Conservation (phyloP, 2,329 filamentous ascomycete genomes). For the Epichloe sylvatica region DNA sequence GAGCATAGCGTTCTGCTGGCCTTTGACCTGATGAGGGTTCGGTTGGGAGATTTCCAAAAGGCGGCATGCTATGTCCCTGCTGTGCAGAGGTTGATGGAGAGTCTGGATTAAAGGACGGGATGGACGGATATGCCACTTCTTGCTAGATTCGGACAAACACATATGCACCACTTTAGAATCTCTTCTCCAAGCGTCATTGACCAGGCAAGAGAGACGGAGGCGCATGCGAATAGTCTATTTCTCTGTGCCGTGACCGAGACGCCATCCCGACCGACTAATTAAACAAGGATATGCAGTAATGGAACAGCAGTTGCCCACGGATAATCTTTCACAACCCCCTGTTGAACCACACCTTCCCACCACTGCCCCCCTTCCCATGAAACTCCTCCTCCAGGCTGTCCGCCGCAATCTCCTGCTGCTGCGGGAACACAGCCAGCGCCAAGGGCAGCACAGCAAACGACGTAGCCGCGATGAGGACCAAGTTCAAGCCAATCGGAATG, state of each 20-base stretch:
- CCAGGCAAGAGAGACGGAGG: too few relatives aligned
- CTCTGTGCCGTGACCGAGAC: neutral
- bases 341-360: slow-evolving; percentile 88
- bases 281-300: neutral
- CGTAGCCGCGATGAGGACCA: slow-evolving; percentile 74
- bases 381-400: slow-evolving; percentile 75
- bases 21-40: slow-evolving; percentile 67
- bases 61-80: slow-evolving; percentile 50
- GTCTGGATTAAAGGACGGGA: slow-evolving; percentile 9
- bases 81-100: slow-evolving; percentile 36
- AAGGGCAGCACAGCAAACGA: slow-evolving; percentile 80
- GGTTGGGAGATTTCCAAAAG: slow-evolving; percentile 54
- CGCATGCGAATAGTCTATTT: neutral
- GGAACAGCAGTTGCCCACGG: neutral
- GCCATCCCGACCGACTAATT: neutral
- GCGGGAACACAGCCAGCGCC: slow-evolving; percentile 83
- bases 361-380: slow-evolving; percentile 61
- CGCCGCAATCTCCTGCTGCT: slow-evolving; percentile 69
- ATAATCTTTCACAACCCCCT: slow-evolving; percentile 53
- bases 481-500: slow-evolving; percentile 62
- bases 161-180: neutral
- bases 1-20: slow-evolving; percentile 47
- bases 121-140: neutral
- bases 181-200: too few relatives aligned
- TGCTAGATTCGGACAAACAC: neutral